Conservation (phyloP, 1,284 basidiomycete genomes). For the Fistulinella cinereoalba region DNA sequence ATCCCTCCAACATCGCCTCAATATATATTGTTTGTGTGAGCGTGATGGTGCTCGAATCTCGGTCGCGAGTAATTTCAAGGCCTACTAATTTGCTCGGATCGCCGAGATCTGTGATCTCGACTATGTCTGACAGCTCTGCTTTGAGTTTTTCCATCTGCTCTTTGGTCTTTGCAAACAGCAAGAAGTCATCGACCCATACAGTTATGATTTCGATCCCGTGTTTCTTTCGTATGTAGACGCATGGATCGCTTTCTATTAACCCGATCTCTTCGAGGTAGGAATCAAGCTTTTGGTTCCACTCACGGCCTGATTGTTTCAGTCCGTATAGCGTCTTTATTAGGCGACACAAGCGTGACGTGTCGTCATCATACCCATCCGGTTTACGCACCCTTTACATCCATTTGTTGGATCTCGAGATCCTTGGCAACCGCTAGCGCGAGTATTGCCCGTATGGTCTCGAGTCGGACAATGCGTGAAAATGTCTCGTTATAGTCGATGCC, state of each 20-base stretch:
- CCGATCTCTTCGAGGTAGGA: neutral
- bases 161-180: neutral
- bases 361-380: conserved; percentile 38
- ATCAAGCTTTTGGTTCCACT: conserved; percentile 24
- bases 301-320: conserved; percentile 25
- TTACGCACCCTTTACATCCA: conserved; percentile 38
- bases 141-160: conserved; percentile 1
- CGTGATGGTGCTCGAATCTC: neutral
- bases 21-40: conserved; percentile 7
- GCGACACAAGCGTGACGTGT: conserved; percentile 25
- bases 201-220: conserved; percentile 1
- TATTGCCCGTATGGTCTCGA: neutral
- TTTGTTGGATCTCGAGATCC: conserved; percentile 14
- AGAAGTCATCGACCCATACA: conserved; percentile 8
- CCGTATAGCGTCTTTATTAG: conserved; percentile 27
- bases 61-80: neutral
- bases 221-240: conserved; percentile 1
- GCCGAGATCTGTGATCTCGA: conserved; percentile 2
- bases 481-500: neutral
- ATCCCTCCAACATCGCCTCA: neutral
- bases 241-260: neutral
- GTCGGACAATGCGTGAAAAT: neutral
- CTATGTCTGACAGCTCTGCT: neutral
- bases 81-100: conserved; percentile 3
- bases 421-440: neutral